A percentile compares a stretch with the other conserved stretches of the same genome.
Conservation (phyloP, 2,329 filamentous ascomycete genomes). For the Endothia cerciana region DNA sequence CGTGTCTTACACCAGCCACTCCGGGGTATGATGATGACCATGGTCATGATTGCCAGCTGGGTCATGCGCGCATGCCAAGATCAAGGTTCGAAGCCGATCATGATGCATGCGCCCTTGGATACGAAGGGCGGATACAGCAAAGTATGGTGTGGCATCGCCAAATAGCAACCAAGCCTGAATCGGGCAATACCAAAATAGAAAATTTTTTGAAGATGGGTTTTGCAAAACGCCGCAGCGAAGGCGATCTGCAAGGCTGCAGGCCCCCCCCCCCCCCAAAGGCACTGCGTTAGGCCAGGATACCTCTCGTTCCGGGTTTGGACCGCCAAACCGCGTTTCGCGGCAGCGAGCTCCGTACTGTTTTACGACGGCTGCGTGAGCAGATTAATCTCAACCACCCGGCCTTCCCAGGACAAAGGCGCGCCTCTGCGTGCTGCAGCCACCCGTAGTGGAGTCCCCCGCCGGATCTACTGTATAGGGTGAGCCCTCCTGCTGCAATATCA, state of each 20-base stretch:
- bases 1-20: conserved; percentile 15
- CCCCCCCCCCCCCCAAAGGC: neutral
- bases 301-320: neutral
- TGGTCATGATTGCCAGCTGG: neutral
- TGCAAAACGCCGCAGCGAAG: too few relatives aligned
- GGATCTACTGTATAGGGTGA: neutral
- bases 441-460: neutral
- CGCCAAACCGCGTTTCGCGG: conserved; percentile 14
- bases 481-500: neutral
- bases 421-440: neutral
- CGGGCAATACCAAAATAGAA: too few relatives aligned
- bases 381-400: too few relatives aligned
- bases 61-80: conserved; percentile 12
- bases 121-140: neutral
- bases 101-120: neutral
- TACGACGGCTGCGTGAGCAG: too few relatives aligned
- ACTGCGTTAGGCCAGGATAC: conserved; percentile 1
- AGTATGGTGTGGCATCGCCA: neutral
- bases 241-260: neutral
- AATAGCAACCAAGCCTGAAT: neutral
- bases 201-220: too few relatives aligned
- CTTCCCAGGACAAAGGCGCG: neutral
- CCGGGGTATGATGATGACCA: neutral
- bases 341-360: neutral
- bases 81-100: neutral